phyloP scores from a whole-genome alignment of 176 grass and related monocot species.

The Thalia dealbata region DNA sequence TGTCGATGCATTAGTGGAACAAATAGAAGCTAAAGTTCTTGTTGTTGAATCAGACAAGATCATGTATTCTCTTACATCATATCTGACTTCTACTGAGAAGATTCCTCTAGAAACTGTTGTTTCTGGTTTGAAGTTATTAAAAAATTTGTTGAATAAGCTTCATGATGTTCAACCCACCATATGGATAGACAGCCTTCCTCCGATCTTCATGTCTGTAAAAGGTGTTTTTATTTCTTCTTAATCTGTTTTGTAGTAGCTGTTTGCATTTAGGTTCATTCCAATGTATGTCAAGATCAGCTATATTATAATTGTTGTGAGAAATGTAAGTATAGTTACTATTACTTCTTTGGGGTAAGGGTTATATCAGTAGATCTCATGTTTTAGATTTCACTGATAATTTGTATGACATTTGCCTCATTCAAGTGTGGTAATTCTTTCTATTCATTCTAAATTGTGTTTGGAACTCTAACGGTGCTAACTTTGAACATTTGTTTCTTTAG shows the following conservation, averaged over 20 bases:
- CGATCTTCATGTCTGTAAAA: conserved; percentile 57
- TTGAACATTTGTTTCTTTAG: too few relatives aligned
- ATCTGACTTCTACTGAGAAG: conserved; percentile 53
- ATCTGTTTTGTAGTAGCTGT: not conserved
- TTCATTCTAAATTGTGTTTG: too few relatives aligned
- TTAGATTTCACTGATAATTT: not conserved
- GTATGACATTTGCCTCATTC: too few relatives aligned
- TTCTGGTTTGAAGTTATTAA: conserved; percentile 42
- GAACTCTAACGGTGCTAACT: too few relatives aligned
- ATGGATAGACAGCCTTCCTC: conserved; percentile 55
- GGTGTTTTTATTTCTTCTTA: conserved; percentile 27
- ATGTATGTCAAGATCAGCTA: not conserved
- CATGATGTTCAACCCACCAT: conserved; percentile 24
- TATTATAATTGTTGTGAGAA: not conserved
- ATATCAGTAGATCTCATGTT: not conserved
- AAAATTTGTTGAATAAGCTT: conserved; percentile 54
- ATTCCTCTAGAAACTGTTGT: conserved; percentile 61
- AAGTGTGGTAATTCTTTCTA: too few relatives aligned
- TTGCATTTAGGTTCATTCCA: not conserved
- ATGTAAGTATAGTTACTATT: not conserved
- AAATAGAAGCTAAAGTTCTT: conserved; percentile 43
- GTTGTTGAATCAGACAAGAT: conserved; percentile 40
- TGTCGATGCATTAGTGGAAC: conserved; percentile 42
- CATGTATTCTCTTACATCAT: conserved; percentile 45
- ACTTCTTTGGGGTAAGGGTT: not conserved